These are phyloP conservation scores for Nemania serpens DNA, from an alignment of 2,329 filamentous ascomycete genomes.

Conservation along the genomic window DNA sequence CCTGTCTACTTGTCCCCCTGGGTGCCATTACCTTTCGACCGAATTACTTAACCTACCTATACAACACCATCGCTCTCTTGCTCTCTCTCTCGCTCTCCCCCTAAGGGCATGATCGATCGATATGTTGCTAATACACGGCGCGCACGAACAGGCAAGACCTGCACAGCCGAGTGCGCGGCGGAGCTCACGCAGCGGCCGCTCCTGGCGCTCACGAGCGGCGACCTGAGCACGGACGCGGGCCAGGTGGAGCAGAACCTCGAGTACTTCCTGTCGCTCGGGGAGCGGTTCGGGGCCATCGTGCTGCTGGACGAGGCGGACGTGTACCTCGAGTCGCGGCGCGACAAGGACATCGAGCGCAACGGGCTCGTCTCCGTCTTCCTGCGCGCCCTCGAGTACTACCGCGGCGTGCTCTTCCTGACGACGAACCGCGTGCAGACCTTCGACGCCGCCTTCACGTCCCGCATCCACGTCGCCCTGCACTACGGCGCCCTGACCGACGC, in stretches of 20 bases:
- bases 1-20: too few species aligned
- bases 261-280: slow-evolving; percentile 54
- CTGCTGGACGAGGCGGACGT: slow-evolving; percentile 65
- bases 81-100: background rate
- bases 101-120: background rate
- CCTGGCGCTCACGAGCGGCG: slow-evolving; percentile 55
- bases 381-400: slow-evolving; percentile 57
- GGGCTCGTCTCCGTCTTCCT: slow-evolving; percentile 55
- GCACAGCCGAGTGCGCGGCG: slow-evolving; percentile 59
- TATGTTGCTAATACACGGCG: background rate
- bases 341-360: slow-evolving; percentile 51
- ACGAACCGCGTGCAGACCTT: slow-evolving; percentile 55
- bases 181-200: slow-evolving; percentile 57
- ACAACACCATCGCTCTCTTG: too few species aligned
- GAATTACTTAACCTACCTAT: background rate
- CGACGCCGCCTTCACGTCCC: slow-evolving; percentile 54
- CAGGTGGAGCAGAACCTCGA: slow-evolving; percentile 50
- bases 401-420: slow-evolving; percentile 55
- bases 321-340: slow-evolving; percentile 58
- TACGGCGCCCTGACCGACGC: slow-evolving; percentile 48
- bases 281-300: slow-evolving; percentile 56
- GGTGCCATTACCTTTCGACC: background rate
- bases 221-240: slow-evolving; percentile 48
- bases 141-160: slow-evolving; percentile 51
- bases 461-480: slow-evolving; percentile 56